phyloP scores from a whole-genome alignment of 2,329 filamentous ascomycete species.

The Cryoendolithus antarcticus region DNA sequence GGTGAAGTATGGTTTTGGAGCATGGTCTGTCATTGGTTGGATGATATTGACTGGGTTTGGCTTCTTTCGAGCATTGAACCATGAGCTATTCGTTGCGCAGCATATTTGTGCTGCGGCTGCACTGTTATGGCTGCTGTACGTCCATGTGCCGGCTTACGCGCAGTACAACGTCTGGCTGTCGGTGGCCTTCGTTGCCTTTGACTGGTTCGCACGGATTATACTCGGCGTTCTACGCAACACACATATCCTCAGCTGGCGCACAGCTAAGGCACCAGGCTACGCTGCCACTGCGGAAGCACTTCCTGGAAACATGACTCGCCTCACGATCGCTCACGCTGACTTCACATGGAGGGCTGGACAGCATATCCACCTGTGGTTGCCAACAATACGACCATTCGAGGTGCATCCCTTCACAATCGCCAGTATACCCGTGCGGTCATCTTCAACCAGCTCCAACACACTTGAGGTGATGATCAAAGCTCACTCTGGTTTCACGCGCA shows the following conservation, averaged over 20 bases:
- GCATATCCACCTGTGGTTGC: constrained; percentile 48
- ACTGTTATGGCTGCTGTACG: constrained; percentile 38
- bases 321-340: constrained; percentile 43
- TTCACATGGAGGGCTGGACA: constrained; percentile 51
- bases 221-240: constrained; percentile 16
- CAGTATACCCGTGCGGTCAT: constrained; percentile 25
- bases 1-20: constrained; percentile 39
- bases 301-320: constrained; percentile 42
- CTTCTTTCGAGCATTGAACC: constrained; percentile 36
- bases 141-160: constrained; percentile 32
- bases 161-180: constrained; percentile 19
- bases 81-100: constrained; percentile 44
- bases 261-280: constrained; percentile 12
- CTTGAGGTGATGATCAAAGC: constrained; percentile 19
- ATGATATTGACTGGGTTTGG: constrained; percentile 39
- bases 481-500: constrained; percentile 17
- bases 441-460: constrained; percentile 35
- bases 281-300: constrained; percentile 27
- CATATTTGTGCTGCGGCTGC: constrained; percentile 39
- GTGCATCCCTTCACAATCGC: constrained; percentile 53
- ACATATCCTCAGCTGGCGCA: constrained; percentile 10
- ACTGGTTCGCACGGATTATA: constrained; percentile 17
- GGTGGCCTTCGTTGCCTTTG: constrained; percentile 19
- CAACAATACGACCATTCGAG: constrained; percentile 43
- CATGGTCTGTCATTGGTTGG: constrained; percentile 40